Percentiles rank a stretch among this genome's conserved stretches.
Conservation (phyloP, 345 rosid species). For the Psidium friedrichsthalianum region DNA sequence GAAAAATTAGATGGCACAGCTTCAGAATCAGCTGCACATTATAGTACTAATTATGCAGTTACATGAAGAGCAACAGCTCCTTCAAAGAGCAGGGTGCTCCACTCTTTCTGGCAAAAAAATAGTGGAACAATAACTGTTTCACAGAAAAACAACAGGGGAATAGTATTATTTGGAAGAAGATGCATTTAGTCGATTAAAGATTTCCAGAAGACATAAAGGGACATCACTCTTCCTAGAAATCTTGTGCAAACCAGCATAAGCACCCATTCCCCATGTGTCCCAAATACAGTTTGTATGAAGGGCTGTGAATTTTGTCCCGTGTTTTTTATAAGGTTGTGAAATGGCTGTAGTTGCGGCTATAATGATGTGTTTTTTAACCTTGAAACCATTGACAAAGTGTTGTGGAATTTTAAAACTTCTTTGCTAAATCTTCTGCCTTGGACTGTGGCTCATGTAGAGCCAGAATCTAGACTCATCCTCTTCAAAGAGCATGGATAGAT, state of each 20-base stretch:
- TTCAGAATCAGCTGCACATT: neutral
- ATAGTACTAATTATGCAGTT: neutral
- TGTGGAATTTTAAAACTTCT: neutral
- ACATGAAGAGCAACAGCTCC: neutral
- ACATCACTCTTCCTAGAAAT: neutral
- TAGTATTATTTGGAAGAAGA: neutral
- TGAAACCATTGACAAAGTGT: neutral
- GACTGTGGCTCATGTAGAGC: neutral
- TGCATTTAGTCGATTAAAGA: neutral
- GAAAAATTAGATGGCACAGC: neutral
- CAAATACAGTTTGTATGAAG: neutral
- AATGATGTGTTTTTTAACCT: neutral
- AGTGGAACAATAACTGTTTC: neutral
- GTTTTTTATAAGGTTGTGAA: neutral
- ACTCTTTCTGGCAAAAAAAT: neutral
- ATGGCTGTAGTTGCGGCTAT: neutral
- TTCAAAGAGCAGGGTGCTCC: neutral
- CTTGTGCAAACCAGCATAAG: neutral
- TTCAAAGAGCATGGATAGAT: neutral
- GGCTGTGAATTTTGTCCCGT: neutral
- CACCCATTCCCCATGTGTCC: neutral
- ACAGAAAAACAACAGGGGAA: neutral
- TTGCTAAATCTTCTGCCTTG: neutral
- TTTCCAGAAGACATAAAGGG: neutral
- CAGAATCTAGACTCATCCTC: neutral